A percentile compares a stretch with the other conserved stretches of the same genome.
phyloP scores from a whole-genome alignment of 2,329 filamentous ascomycete species.

The Blumeria graminis region DNA sequence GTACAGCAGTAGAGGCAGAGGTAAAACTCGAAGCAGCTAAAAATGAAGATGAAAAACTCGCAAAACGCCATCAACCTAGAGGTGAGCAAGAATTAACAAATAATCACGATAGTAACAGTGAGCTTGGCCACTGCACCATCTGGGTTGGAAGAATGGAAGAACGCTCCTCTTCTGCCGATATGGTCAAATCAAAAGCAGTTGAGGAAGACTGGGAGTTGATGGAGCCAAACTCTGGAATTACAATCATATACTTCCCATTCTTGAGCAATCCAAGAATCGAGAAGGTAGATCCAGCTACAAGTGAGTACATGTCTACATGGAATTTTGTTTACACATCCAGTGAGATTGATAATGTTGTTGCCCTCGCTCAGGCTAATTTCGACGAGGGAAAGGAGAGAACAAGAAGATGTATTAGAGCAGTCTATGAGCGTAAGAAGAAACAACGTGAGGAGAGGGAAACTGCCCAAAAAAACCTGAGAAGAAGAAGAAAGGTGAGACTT shows the following conservation, averaged over 20 bases:
- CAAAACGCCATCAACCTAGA: conserved; percentile 13
- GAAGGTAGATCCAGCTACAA: conserved; percentile 59
- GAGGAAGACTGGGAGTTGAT: conserved; percentile 44
- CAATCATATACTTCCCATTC: conserved; percentile 77
- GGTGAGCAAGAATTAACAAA: conserved; percentile 5
- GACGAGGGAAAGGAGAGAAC: conserved; percentile 59
- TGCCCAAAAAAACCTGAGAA: conserved; percentile 18
- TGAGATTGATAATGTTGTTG: conserved; percentile 66
- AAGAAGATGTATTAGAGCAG: conserved; percentile 53
- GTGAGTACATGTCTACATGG: conserved; percentile 86
- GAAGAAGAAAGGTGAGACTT: conserved; percentile 23
- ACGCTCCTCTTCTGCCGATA: conserved; percentile 28
- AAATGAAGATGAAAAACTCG: conserved; percentile 19
- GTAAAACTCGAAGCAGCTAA: conserved; percentile 38
- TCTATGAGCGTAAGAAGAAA: conserved; percentile 79
- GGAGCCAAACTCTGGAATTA: conserved; percentile 59
- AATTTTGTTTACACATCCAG: conserved; percentile 91
- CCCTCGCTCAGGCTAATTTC: conserved; percentile 68
- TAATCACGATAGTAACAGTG: conserved; percentile 20
- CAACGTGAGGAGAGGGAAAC: conserved; percentile 30
- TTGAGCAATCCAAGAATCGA: conserved; percentile 58
- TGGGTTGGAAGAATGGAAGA: conserved; percentile 80
- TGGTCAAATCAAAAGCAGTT: conserved; percentile 25
- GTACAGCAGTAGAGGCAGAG: conserved; percentile 30
- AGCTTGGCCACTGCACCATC: conserved; percentile 75